phyloP scores from a whole-genome alignment of 305 asterid genomes.

The Fraxinus sp. region DNA sequence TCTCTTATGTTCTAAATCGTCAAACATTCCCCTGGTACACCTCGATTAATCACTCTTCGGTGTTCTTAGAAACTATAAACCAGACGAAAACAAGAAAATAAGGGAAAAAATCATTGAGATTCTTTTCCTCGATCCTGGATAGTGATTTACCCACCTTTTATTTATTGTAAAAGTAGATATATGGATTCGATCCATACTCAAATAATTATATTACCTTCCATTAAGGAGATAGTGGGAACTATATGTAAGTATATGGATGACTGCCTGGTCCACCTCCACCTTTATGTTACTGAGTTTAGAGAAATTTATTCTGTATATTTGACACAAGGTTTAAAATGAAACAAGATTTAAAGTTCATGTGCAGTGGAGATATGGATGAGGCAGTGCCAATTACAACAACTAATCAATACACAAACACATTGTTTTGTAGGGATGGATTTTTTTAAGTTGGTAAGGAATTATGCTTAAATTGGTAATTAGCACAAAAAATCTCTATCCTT shows the following conservation, averaged over 20 bases:
- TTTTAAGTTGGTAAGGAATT: too few species aligned
- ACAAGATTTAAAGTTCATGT: not conserved
- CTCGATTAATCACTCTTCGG: not conserved
- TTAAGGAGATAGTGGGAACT: not conserved
- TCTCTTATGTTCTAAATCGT: constrained; percentile 1
- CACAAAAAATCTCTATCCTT: too few species aligned
- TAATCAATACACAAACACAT: not conserved
- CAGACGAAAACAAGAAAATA: not conserved
- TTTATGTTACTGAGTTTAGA: not conserved
- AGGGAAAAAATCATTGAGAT: not conserved
- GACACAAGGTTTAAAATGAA: not conserved
- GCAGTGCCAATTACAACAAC: not conserved
- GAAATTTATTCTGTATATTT: not conserved
- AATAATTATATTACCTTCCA: not conserved
- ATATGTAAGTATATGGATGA: not conserved
- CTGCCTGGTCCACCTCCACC: not conserved
- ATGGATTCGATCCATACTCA: constrained; percentile 33
- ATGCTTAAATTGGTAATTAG: too few species aligned
- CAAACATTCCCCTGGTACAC: constrained; percentile 18
- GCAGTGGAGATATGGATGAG: not conserved
- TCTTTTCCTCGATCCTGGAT: not conserved
- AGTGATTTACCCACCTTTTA: not conserved
- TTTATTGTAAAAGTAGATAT: not conserved
- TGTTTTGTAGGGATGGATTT: too few species aligned
- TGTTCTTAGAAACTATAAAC: not conserved